phyloP scores from a whole-genome alignment of 768 basidiomycete species.

The Mycena olivaceomarginata region DNA sequence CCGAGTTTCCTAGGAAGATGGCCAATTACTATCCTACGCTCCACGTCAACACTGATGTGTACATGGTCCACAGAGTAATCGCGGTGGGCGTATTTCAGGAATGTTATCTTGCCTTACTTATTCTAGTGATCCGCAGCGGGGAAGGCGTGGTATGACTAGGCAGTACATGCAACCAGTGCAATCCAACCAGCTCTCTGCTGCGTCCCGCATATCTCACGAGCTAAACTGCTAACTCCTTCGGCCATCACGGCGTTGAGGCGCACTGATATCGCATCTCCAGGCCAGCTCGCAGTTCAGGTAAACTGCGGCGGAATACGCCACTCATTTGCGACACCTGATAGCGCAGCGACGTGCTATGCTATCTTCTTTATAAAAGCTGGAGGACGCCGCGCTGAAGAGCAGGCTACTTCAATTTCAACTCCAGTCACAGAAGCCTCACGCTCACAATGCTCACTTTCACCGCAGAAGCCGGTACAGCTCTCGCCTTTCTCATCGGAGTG shows the following conservation, averaged over 20 bases:
- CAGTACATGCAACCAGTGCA: no score
- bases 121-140: no score
- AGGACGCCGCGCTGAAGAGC: neutral
- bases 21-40: no score
- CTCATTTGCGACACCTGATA: neutral
- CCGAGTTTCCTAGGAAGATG: no score
- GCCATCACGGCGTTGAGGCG: neutral
- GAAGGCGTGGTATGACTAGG: no score
- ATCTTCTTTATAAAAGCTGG: neutral
- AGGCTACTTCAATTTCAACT: neutral
- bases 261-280: no score
- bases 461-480: conserved; percentile 53
- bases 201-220: neutral
- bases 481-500: conserved; percentile 55
- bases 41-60: no score
- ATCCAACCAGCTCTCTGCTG: no score
- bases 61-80: no score
- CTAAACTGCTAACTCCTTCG: conserved; percentile 4
- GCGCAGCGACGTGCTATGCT: neutral
- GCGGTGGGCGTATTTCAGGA: no score
- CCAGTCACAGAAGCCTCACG: conserved; percentile 2
- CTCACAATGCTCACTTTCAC: conserved; percentile 40
- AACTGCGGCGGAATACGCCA: neutral
- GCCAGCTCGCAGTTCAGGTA: neutral
- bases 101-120: no score